Evolutionary conservation across 2,329 filamentous ascomycete species (phyloP).

Genomic region (Colletotrichum graminicola): DNA sequence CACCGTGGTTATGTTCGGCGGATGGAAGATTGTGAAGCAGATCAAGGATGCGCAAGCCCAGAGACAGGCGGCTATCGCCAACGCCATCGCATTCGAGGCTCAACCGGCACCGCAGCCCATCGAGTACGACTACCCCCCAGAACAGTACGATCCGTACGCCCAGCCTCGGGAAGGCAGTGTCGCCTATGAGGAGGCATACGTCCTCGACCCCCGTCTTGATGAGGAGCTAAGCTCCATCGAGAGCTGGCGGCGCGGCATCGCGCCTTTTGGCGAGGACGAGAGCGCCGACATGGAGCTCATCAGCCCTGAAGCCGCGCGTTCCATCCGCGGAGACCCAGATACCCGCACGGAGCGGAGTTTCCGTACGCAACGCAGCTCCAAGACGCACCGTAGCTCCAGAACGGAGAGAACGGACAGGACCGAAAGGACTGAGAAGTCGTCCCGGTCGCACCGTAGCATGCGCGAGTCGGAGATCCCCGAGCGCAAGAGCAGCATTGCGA

Average conservation of each 20-base stretch:
- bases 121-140: constrained; percentile 30
- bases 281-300: constrained; percentile 68
- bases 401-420: constrained; percentile 47
- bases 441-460: constrained; percentile 48
- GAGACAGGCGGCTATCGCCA: constrained; percentile 44
- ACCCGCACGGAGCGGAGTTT: constrained; percentile 53
- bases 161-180: constrained; percentile 44
- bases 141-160: constrained; percentile 29
- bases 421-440: constrained; percentile 48
- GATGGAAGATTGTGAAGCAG: constrained; percentile 96
- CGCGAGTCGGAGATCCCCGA: constrained; percentile 42
- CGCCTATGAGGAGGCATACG: constrained; percentile 66
- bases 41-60: constrained; percentile 64
- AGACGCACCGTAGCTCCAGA: constrained; percentile 46
- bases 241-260: constrained; percentile 69
- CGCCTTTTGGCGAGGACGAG: constrained; percentile 60
- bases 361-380: constrained; percentile 47
- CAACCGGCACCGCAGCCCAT: constrained; percentile 32
- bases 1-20: constrained; percentile 95
- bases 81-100: constrained; percentile 49
- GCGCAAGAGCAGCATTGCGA: constrained; percentile 44
- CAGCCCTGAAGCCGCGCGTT: constrained; percentile 66
- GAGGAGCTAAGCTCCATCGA: constrained; percentile 71
- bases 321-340: constrained; percentile 58
- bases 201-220: constrained; percentile 55